Evolutionary conservation across 306 rosid genomes (phyloP).

Genomic region (Trifolium dubium): DNA sequence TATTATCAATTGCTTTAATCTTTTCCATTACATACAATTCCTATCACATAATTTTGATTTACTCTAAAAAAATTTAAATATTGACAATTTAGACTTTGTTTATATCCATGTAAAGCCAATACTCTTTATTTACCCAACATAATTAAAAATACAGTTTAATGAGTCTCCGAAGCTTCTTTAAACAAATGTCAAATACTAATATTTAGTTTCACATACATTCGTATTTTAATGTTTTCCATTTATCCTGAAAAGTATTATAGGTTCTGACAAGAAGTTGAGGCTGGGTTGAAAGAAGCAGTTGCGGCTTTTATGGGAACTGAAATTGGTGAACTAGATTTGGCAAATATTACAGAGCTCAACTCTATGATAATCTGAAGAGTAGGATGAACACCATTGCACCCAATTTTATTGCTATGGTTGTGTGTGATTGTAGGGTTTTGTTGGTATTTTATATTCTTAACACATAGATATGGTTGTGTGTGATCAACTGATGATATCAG

Average conservation of each 20-base stretch:
- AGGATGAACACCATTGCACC: constrained; percentile 93
- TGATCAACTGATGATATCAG: too few species aligned
- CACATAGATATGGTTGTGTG: too few species aligned
- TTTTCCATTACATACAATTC: too few species aligned
- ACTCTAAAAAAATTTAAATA: too few species aligned
- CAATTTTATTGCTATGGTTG: constrained; percentile 89
- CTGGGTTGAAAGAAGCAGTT: constrained; percentile 77
- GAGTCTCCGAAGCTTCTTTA: not conserved
- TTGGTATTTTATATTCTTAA: too few species aligned
- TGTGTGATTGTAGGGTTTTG: too few species aligned
- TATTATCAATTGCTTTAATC: too few species aligned
- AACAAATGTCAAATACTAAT: not conserved
- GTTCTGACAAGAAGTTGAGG: constrained; percentile 80
- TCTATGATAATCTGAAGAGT: constrained; percentile 77
- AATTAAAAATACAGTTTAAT: not conserved
- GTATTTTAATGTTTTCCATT: constrained; percentile 1
- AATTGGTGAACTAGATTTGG: constrained; percentile 87
- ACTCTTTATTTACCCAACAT: not conserved
- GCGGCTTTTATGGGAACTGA: constrained; percentile 96
- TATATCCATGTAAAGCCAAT: not conserved
- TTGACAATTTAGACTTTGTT: constrained; percentile 57
- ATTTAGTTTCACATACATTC: not conserved
- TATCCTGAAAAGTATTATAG: constrained; percentile 41
- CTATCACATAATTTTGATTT: too few species aligned
- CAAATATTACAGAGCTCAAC: constrained; percentile 81